Evolutionary conservation across 2,329 filamentous ascomycete genomes (phyloP).

Genomic region (Paecilomyces formosus): DNA sequence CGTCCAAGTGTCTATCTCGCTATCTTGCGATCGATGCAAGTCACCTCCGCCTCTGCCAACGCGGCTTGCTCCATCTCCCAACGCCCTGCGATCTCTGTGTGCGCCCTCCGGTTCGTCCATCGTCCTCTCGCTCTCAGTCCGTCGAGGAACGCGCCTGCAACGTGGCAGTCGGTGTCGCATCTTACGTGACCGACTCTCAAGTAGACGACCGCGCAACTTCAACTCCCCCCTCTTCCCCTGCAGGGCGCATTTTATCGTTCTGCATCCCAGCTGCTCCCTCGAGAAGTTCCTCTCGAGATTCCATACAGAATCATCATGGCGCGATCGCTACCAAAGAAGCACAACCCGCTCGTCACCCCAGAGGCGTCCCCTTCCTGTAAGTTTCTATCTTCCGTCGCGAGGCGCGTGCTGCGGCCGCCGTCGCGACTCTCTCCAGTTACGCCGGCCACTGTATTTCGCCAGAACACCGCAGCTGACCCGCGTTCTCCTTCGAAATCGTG

Average conservation of each 20-base stretch:
- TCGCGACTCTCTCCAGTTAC: not conserved
- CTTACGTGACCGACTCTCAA: not conserved
- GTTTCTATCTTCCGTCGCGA: conserved; percentile 16
- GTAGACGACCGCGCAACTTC: not conserved
- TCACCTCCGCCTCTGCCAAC: not conserved
- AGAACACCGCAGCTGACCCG: conserved; percentile 5
- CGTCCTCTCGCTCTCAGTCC: conserved; percentile 2
- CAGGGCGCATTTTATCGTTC: not conserved
- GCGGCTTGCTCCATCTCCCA: not conserved
- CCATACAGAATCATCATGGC: conserved; percentile 21
- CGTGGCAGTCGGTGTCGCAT: conserved; percentile 29
- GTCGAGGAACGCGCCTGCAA: conserved; percentile 34
- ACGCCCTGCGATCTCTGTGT: not conserved
- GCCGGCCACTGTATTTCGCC: not conserved
- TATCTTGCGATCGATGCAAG: not conserved
- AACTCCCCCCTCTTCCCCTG: conserved; percentile 1
- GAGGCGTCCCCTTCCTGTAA: conserved; percentile 39
- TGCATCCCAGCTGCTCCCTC: not conserved
- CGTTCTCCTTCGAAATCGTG: conserved; percentile 3
- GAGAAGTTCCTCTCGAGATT: not conserved
- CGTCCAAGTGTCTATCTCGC: too few species aligned
- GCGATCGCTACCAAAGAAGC: conserved; percentile 39
- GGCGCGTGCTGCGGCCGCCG: not conserved
- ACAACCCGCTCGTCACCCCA: conserved; percentile 39
- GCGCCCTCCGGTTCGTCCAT: not conserved